Evolutionary conservation across 305 asterid species (phyloP).

Genomic region (Fraxinus dipetala): DNA sequence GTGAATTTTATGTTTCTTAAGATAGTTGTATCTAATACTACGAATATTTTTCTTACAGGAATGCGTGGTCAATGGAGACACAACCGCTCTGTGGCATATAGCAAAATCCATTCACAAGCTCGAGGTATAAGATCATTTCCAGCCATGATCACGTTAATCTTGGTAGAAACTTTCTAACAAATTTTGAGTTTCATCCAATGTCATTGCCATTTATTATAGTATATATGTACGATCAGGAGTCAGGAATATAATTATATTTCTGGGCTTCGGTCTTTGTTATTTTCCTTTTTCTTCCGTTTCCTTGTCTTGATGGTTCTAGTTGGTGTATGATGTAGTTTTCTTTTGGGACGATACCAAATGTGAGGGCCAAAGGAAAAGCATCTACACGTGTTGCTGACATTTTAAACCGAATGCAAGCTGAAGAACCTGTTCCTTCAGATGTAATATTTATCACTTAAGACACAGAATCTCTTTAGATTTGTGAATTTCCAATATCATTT

Average conservation of each 20-base stretch:
- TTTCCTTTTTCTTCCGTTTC: conserved; percentile 7
- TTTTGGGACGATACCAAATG: conserved; percentile 85
- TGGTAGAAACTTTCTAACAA: conserved; percentile 9
- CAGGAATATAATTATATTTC: background rate
- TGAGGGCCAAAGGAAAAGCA: conserved; percentile 93
- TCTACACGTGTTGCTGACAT: conserved; percentile 86
- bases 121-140: conserved; percentile 51
- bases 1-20: background rate
- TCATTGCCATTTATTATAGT: background rate
- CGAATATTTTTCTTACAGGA: conserved; percentile 52
- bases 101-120: conserved; percentile 91
- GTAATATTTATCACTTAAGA: conserved; percentile 36
- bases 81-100: conserved; percentile 86
- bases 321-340: conserved; percentile 53
- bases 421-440: conserved; percentile 81
- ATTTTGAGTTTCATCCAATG: background rate
- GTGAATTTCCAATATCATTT: background rate
- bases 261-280: background rate
- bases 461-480: conserved; percentile 8
- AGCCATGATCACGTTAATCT: background rate
- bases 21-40: conserved; percentile 30
- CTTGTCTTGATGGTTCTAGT: conserved; percentile 19
- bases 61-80: conserved; percentile 76
- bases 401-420: conserved; percentile 79
- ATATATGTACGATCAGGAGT: background rate